Evolutionary conservation across 2,329 filamentous ascomycete genomes (phyloP).

Genomic region (Tolypocladium tropicale): DNA sequence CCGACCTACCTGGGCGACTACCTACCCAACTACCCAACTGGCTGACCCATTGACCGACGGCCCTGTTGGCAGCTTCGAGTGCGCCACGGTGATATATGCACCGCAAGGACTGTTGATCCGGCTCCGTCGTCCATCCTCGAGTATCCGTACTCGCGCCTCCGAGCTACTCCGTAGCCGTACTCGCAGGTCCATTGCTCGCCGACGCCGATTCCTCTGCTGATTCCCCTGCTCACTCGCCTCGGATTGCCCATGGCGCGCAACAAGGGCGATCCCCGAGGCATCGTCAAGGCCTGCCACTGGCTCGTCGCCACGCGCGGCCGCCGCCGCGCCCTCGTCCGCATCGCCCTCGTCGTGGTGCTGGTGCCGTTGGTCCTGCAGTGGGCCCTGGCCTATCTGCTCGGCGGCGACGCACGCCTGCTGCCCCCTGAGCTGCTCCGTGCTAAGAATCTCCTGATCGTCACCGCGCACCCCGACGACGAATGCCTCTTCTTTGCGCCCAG

Average conservation of each 20-base stretch:
- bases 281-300: slow-evolving; percentile 6
- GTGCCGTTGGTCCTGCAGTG: slow-evolving; percentile 23
- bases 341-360: slow-evolving; percentile 4
- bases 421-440: slow-evolving; percentile 21
- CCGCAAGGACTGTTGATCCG: background rate
- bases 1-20: too few relatives aligned
- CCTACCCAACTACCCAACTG: too few relatives aligned
- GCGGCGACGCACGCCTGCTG: slow-evolving; percentile 23
- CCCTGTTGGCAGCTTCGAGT: background rate
- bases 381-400: slow-evolving; percentile 23
- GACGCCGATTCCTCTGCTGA: too few relatives aligned
- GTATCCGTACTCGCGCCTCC: too few relatives aligned
- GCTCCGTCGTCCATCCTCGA: slow-evolving; percentile 2
- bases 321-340: slow-evolving; percentile 8
- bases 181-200: too few relatives aligned
- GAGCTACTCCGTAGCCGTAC: too few relatives aligned
- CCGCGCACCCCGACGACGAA: slow-evolving; percentile 30
- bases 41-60: too few relatives aligned
- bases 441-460: slow-evolving; percentile 25
- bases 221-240: background rate
- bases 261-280: background rate
- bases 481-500: slow-evolving; percentile 22
- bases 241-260: background rate
- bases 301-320: slow-evolving; percentile 9
- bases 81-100: background rate